Evolutionary conservation across 495 filamentous ascomycete genomes (phyloP), one percentile per base, ranked within the genome.

Genomic region (Aspergillus coremiiformis): DNA sequence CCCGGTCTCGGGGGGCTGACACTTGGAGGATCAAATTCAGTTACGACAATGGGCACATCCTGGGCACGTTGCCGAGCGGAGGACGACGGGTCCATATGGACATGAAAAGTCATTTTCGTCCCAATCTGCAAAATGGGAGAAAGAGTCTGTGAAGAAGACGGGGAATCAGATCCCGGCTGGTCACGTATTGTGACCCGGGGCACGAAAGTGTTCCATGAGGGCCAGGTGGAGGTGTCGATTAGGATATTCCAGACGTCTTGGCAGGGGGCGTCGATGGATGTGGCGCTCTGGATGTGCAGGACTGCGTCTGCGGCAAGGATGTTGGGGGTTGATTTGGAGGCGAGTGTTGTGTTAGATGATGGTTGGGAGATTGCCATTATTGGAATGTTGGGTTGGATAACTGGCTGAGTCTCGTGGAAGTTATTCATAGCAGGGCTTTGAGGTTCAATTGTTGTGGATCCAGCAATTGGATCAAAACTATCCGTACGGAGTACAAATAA

Each of bases 141-240:
- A 37, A 60, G 56, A 3, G 53, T 11, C 1, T 43, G 14, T 9
- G 49, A 17, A 20, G 52, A 30, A 22, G 52, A 9, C 3, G 39
- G 1, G 23, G 14, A 11, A 14, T 61, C 33, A 45, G 39, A 21
- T 8, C 53, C 44, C 8, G 66, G 64, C 37, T 73, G 73, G 21
- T 63, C 62, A 58, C 63, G 62, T 33, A 76, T 69, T 1, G 71
- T 73, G 7, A 71, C 67, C 35, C 57, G 58, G 0, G 73, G 72
- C 1, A 71, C 63, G 52, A 75, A 76, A 6, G 56, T 55, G 50
- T 76, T 76, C 73, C 73, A 76, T 15, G 33, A 45, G 9, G 68
- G 66, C 68, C 67, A 76, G 56, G 66, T 70, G 21, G 71, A 69
- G 24, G 69, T 74, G 51, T 76, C 59, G 20, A 58, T 67, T 2